These are phyloP conservation scores for Penicillium sumatraense DNA, from an alignment of 2,329 filamentous ascomycete genomes.

Conservation along the genomic window DNA sequence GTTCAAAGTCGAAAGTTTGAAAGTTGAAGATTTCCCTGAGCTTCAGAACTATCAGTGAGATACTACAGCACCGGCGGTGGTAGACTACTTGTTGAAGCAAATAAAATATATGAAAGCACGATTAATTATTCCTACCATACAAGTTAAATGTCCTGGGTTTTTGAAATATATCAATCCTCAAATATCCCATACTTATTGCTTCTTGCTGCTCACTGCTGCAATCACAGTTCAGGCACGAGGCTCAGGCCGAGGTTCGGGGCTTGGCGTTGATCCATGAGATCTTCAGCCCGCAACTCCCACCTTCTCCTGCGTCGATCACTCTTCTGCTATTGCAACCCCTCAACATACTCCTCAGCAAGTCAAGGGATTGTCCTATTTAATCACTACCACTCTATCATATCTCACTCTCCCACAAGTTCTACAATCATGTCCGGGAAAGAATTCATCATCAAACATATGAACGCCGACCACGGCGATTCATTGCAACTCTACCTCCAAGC, in stretches of 20 bases:
- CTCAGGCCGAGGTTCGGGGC: constrained; percentile 24
- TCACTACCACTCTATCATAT: too few relatives aligned
- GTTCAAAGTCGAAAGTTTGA: too few relatives aligned
- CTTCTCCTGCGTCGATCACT: neutral
- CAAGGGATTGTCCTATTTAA: neutral
- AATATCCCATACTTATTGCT: neutral
- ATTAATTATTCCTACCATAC: too few relatives aligned
- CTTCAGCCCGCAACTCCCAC: neutral
- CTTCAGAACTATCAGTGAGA: too few relatives aligned
- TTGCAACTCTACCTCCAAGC: constrained; percentile 78
- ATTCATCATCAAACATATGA: constrained; percentile 83
- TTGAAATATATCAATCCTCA: neutral
- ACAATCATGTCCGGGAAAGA: constrained; percentile 49
- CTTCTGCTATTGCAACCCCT: neutral
- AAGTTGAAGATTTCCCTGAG: too few relatives aligned
- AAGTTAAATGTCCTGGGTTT: too few relatives aligned
- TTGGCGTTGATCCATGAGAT: constrained; percentile 21
- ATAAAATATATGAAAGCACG: too few relatives aligned
- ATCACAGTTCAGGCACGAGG: neutral
- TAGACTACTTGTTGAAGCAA: too few relatives aligned
- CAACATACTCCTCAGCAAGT: neutral
- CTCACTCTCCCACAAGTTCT: neutral
- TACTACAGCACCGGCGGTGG: too few relatives aligned
- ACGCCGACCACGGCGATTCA: constrained; percentile 76
- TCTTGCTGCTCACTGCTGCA: neutral